phyloP scores from a whole-genome alignment of 768 basidiomycete genomes.

The Grammothele lineata region DNA sequence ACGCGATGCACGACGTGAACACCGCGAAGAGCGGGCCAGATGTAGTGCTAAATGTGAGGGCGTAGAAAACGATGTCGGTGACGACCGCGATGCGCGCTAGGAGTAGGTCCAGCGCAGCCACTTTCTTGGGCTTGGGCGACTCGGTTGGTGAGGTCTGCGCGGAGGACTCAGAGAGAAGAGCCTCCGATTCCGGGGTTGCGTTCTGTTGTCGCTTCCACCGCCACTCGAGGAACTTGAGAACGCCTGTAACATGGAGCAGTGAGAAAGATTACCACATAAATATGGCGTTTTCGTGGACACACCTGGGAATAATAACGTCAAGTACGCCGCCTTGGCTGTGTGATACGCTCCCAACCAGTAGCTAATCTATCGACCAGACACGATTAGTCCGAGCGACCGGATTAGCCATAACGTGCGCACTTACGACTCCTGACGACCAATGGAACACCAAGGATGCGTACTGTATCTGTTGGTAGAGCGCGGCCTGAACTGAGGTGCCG shows the following conservation, averaged over 20 bases:
- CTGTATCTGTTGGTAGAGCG: conserved; percentile 52
- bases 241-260: no score
- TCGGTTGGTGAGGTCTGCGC: conserved; percentile 21
- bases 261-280: no score
- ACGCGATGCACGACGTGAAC: conserved; percentile 44
- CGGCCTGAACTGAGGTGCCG: conserved; percentile 41
- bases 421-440: conserved; percentile 64
- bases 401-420: conserved; percentile 15
- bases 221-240: conserved; percentile 46
- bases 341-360: conserved; percentile 51
- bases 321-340: conserved; percentile 44
- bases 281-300: no score
- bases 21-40: conserved; percentile 48
- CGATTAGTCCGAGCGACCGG: background rate
- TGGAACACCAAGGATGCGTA: conserved; percentile 58
- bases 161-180: background rate
- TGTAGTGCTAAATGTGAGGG: conserved; percentile 38
- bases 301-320: conserved; percentile 64
- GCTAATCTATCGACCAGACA: conserved; percentile 43
- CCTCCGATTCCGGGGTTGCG: background rate
- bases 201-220: background rate
- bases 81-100: conserved; percentile 60
- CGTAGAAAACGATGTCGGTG: conserved; percentile 51
- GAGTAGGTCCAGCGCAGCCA: conserved; percentile 53
- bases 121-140: conserved; percentile 31